Conservation (phyloP, 352 stramenopile genomes). For the Phytophthora idaei region DNA sequence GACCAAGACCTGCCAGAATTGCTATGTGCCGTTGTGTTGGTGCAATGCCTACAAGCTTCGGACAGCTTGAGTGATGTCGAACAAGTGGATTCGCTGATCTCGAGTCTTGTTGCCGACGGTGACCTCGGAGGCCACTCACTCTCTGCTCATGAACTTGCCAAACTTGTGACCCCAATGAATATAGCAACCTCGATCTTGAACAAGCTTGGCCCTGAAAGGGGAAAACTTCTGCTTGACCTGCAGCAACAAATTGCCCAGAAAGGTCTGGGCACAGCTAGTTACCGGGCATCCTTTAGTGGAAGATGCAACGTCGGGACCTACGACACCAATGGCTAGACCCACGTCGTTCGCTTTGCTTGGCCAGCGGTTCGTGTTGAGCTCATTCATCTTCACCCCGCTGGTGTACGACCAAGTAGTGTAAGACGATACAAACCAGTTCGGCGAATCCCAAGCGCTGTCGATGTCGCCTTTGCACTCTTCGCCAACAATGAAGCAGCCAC, state of each 20-base stretch:
- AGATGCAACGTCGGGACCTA: background rate
- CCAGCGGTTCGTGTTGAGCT: constrained; percentile 30
- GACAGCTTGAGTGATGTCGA: constrained; percentile 1
- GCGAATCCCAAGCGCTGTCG: constrained; percentile 30
- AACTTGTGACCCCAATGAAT: background rate
- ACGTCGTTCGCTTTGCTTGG: constrained; percentile 26
- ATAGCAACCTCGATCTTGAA: background rate
- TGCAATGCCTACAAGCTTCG: constrained; percentile 15
- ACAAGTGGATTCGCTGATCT: constrained; percentile 16
- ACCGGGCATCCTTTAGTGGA: background rate
- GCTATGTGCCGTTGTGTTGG: constrained; percentile 15
- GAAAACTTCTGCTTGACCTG: background rate
- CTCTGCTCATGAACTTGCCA: background rate
- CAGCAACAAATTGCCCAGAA: background rate
- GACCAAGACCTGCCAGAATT: constrained; percentile 1
- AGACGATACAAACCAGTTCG: constrained; percentile 7
- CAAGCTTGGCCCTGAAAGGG: background rate
- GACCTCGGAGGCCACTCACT: constrained; percentile 21
- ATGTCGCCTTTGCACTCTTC: constrained; percentile 28
- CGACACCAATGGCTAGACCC: background rate
- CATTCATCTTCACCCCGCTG: constrained; percentile 29
- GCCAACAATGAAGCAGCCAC: constrained; percentile 20
- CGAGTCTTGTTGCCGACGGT: constrained; percentile 15
- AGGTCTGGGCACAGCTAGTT: background rate
- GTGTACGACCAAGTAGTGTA: constrained; percentile 29